Evolutionary conservation across 768 basidiomycete genomes (phyloP).

Genomic region (Amanita rubescens): DNA sequence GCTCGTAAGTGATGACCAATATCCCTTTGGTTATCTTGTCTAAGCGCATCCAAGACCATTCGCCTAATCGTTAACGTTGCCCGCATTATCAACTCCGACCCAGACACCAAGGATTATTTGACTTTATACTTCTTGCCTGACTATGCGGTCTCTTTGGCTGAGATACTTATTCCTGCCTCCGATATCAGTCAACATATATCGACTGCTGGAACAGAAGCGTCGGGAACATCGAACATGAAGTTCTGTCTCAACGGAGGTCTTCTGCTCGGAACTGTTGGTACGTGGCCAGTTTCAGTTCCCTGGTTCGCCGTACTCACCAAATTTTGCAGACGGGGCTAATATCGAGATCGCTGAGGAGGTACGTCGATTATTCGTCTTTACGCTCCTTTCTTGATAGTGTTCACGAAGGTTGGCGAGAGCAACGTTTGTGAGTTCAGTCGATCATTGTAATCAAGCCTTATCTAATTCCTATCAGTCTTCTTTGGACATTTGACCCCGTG

Average conservation of each 20-base stretch:
- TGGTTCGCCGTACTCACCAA: background rate
- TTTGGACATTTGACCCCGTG: constrained; percentile 80
- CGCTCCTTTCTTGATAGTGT: background rate
- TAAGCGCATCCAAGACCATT: constrained; percentile 51
- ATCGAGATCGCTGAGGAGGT: constrained; percentile 93
- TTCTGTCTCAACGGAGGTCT: constrained; percentile 90
- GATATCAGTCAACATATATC: constrained; percentile 97
- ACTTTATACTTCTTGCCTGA: constrained; percentile 94
- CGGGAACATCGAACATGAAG: constrained; percentile 80
- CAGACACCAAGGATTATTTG: constrained; percentile 82
- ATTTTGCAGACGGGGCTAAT: constrained; percentile 73
- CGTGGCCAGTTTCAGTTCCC: constrained; percentile 12
- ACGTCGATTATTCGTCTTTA: background rate
- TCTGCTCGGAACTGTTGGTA: constrained; percentile 74
- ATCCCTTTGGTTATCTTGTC: background rate
- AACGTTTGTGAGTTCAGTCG: constrained; percentile 72
- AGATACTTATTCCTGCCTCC: constrained; percentile 83
- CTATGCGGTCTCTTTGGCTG: constrained; percentile 81
- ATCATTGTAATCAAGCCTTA: background rate
- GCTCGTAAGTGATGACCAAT: constrained; percentile 37
- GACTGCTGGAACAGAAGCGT: constrained; percentile 92
- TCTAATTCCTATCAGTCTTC: constrained; percentile 52
- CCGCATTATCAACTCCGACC: constrained; percentile 71
- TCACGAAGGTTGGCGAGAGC: constrained; percentile 60
- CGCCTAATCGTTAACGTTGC: constrained; percentile 91